Conservation (phyloP, 208 protist species). For the Leishmania turanica region DNA sequence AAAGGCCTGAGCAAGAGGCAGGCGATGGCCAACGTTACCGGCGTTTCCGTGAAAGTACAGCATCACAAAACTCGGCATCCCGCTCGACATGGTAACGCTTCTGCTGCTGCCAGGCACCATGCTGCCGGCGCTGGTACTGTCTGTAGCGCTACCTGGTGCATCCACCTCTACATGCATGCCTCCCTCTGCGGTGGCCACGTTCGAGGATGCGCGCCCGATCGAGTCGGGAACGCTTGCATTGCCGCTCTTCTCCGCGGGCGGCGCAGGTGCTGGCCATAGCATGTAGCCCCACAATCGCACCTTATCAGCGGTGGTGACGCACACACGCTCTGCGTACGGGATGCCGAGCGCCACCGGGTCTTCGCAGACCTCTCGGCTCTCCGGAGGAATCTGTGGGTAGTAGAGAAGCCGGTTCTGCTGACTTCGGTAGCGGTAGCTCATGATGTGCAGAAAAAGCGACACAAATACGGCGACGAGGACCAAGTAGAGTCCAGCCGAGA, state of each 20-base stretch:
- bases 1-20: constrained; percentile 67
- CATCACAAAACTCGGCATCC: constrained; percentile 51
- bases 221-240: constrained; percentile 1
- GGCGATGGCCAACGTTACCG: constrained; percentile 90
- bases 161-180: background rate
- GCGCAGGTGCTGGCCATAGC: constrained; percentile 56
- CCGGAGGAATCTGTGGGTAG: constrained; percentile 57
- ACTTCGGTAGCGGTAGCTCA: constrained; percentile 32
- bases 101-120: background rate
- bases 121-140: background rate
- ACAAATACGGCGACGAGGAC: constrained; percentile 21
- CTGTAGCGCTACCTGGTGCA: background rate
- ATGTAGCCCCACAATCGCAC: constrained; percentile 75
- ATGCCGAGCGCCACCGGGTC: constrained; percentile 58
- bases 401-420: constrained; percentile 67
- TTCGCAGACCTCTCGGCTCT: constrained; percentile 61
- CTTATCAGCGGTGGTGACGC: constrained; percentile 68
- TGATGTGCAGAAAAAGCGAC: constrained; percentile 21
- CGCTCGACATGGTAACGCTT: background rate
- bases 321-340: constrained; percentile 58
- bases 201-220: background rate
- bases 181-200: background rate
- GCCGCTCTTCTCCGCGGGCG: constrained; percentile 10
- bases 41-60: constrained; percentile 94
- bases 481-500: constrained; percentile 21